Percentiles rank a stretch among this genome's conserved stretches.
These are phyloP conservation scores for Boehmeria nivea DNA, from an alignment of 306 rosid species.

Conservation along the genomic window DNA sequence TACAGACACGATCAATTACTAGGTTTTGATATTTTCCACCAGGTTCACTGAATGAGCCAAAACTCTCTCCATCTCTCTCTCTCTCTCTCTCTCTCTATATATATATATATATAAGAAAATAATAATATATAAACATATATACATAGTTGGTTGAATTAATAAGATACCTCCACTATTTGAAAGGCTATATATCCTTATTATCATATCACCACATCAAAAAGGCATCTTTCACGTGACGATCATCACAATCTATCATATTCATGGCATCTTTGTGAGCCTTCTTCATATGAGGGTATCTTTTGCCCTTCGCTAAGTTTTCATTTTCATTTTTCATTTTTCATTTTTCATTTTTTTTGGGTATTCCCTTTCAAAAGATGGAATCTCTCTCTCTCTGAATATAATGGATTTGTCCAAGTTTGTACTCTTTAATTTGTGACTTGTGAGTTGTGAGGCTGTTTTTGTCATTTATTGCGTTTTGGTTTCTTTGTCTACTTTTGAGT, in stretches of 20 bases:
- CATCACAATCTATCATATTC: slow-evolving; percentile 24
- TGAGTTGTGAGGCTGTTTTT: slow-evolving; percentile 34
- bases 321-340: neutral
- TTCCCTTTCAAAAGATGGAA: slow-evolving; percentile 27
- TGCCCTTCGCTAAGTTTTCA: neutral
- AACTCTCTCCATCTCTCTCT: slow-evolving; percentile 1
- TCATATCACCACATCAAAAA: slow-evolving; percentile 15
- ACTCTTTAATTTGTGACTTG: neutral
- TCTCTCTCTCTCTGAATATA: slow-evolving; percentile 29
- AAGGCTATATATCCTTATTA: slow-evolving; percentile 4
- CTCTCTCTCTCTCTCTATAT: slow-evolving; percentile 23
- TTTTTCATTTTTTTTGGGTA: neutral
- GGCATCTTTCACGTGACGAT: slow-evolving; percentile 79
- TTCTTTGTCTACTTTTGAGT: slow-evolving; percentile 51
- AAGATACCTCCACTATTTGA: slow-evolving; percentile 26
- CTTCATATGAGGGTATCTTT: too few species aligned
- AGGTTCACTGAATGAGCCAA: slow-evolving; percentile 31
- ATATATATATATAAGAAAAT: neutral
- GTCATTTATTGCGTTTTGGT: slow-evolving; percentile 43
- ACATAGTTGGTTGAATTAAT: slow-evolving; percentile 27
- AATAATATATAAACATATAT: neutral
- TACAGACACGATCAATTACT: neutral
- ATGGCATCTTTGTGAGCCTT: slow-evolving; percentile 34
- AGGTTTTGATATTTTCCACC: neutral
- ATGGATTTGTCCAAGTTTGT: slow-evolving; percentile 18